Evolutionary conservation across 805 yeast species (phyloP).

Genomic region (Yamadazyma sp.): DNA sequence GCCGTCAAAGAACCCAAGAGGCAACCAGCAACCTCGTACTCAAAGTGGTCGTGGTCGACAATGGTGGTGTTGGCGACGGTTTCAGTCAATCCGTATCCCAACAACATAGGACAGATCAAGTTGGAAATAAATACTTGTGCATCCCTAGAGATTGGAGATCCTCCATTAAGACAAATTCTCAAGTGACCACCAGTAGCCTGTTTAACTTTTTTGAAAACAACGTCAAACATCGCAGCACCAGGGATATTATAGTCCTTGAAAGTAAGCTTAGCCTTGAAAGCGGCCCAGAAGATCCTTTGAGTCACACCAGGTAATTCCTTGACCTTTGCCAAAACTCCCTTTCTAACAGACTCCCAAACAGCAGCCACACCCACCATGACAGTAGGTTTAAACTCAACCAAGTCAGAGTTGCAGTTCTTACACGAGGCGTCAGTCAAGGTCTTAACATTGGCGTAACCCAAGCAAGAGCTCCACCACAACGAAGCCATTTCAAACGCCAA

Average conservation of each 20-base stretch:
- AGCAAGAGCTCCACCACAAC: slow-evolving; percentile 85
- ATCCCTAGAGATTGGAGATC: slow-evolving; percentile 79
- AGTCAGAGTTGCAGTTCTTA: slow-evolving; percentile 84
- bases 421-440: slow-evolving; percentile 82
- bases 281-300: slow-evolving; percentile 88
- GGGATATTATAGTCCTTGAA: slow-evolving; percentile 70
- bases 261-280: slow-evolving; percentile 69
- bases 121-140: slow-evolving; percentile 81
- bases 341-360: slow-evolving; percentile 94
- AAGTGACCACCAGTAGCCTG: slow-evolving; percentile 94
- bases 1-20: slow-evolving; percentile 80
- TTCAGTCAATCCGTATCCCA: slow-evolving; percentile 97
- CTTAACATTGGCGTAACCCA: slow-evolving; percentile 92
- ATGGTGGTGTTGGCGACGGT: slow-evolving; percentile 87
- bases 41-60: slow-evolving; percentile 62
- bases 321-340: slow-evolving; percentile 83
- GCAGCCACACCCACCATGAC: slow-evolving; percentile 98
- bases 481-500: slow-evolving; percentile 77
- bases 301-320: slow-evolving; percentile 59
- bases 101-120: slow-evolving; percentile 78
- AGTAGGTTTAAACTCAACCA: slow-evolving; percentile 84
- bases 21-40: slow-evolving; percentile 78
- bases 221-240: slow-evolving; percentile 67
- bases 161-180: slow-evolving; percentile 78
- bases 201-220: slow-evolving; percentile 83